Percentiles rank a stretch among this genome's conserved stretches.
phyloP scores from a whole-genome alignment of 2,329 filamentous ascomycete genomes.

The Colletotrichum sp. region DNA sequence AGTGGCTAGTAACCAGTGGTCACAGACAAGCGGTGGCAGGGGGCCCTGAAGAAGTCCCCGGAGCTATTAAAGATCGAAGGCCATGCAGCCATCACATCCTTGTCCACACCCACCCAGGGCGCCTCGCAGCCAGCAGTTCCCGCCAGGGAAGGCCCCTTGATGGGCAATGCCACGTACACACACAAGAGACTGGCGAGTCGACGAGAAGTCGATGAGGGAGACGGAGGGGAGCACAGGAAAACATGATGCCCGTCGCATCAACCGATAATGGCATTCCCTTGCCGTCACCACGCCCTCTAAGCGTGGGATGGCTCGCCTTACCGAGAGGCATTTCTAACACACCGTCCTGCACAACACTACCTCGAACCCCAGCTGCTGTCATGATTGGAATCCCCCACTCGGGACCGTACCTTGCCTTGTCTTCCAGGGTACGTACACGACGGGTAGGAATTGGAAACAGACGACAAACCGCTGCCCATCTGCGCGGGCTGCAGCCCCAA shows the following conservation, averaged over 20 bases:
- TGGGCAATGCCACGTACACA: constrained; percentile 23
- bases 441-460: constrained; percentile 21
- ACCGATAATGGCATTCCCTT: background rate
- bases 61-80: constrained; percentile 25
- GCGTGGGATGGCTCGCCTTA: background rate
- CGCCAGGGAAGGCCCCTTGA: constrained; percentile 20
- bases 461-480: constrained; percentile 17
- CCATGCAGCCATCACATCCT: constrained; percentile 22
- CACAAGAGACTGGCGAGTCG: constrained; percentile 11
- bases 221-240: background rate
- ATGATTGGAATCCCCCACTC: constrained; percentile 16
- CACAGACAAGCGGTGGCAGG: constrained; percentile 22
- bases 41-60: constrained; percentile 25
- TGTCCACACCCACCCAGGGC: constrained; percentile 19
- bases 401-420: constrained; percentile 16
- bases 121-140: constrained; percentile 19
- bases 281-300: background rate
- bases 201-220: background rate
- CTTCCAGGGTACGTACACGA: constrained; percentile 17
- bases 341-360: background rate
- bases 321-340: background rate
- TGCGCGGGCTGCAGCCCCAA: constrained; percentile 20
- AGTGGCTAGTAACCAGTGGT: constrained; percentile 8
- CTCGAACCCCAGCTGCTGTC: constrained; percentile 1
- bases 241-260: background rate